phyloP scores from a whole-genome alignment of 1,139 yeast genomes.

The Candida freyschussii region DNA sequence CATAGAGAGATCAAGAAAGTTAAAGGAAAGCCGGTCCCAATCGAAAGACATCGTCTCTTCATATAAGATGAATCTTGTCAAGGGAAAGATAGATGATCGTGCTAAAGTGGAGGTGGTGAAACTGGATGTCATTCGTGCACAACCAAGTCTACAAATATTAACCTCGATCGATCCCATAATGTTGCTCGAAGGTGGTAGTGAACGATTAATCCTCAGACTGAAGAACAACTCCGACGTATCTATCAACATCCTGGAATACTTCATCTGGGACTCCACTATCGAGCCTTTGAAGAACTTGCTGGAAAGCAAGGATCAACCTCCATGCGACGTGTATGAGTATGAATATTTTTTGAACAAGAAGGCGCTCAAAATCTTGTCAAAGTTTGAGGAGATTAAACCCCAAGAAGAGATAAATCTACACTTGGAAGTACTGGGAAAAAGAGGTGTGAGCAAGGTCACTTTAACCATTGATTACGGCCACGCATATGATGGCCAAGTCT shows the following conservation, averaged over 20 bases:
- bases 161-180: conserved; percentile 54
- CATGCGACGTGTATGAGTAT: conserved; percentile 66
- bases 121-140: conserved; percentile 52
- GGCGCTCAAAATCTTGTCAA: conserved; percentile 45
- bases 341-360: conserved; percentile 63
- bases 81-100: conserved; percentile 13
- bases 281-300: conserved; percentile 53
- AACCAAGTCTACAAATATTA: conserved; percentile 57
- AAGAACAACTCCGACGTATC: conserved; percentile 53
- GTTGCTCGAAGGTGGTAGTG: conserved; percentile 76
- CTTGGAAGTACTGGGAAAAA: conserved; percentile 64
- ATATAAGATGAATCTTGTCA: conserved; percentile 10
- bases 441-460: conserved; percentile 65
- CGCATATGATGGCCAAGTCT: conserved; percentile 31
- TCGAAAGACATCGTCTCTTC: conserved; percentile 8
- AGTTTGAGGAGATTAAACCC: conserved; percentile 32
- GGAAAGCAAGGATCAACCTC: conserved; percentile 40
- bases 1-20: conserved; percentile 24
- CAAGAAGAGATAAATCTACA: conserved; percentile 35
- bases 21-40: conserved; percentile 16
- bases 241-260: conserved; percentile 55
- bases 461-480: conserved; percentile 67
- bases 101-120: conserved; percentile 16
- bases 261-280: conserved; percentile 70
- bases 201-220: conserved; percentile 45